A percentile compares a stretch with the other conserved stretches of the same genome.
Conservation (phyloP, 2,329 filamentous ascomycete genomes). For the Magnaporthiopsis incrustans region DNA sequence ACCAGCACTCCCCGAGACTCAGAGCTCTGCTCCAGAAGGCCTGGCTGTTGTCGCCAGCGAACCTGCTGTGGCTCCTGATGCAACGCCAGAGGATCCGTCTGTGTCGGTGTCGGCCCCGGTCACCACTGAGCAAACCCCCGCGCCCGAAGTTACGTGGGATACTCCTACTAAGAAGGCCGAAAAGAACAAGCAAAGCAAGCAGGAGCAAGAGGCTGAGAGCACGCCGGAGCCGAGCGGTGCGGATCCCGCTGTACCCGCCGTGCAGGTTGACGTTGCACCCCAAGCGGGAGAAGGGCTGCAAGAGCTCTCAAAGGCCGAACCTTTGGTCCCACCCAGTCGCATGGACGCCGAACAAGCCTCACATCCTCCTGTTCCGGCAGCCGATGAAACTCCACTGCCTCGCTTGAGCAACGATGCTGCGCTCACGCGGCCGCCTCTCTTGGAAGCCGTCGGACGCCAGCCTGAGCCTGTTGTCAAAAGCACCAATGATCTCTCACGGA, state of each 20-base stretch:
- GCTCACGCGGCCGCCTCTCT: too few relatives aligned
- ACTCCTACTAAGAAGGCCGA: slow-evolving; percentile 17
- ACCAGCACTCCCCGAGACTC: neutral
- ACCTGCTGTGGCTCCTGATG: neutral
- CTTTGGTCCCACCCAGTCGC: neutral
- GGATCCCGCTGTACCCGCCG: too few relatives aligned
- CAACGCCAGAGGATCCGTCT: neutral
- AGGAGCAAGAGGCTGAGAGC: slow-evolving; percentile 9
- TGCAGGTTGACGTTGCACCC: too few relatives aligned
- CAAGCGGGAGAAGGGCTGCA: too few relatives aligned
- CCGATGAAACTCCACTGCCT: neutral
- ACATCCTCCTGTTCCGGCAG: neutral
- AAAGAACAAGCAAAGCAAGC: slow-evolving; percentile 25
- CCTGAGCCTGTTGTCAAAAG: neutral
- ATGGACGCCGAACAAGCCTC: neutral
- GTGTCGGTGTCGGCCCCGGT: neutral
- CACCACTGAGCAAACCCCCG: neutral
- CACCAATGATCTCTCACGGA: too few relatives aligned
- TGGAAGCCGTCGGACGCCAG: neutral
- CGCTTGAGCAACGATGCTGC: neutral
- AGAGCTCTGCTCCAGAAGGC: neutral
- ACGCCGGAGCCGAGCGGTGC: neutral
- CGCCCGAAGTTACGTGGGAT: neutral
- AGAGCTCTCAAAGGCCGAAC: neutral
- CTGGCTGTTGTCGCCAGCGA: neutral